Base-by-base conservation (phyloP, 2,329 filamentous ascomycete genomes). In the Grosmannia clavigera region DNA sequence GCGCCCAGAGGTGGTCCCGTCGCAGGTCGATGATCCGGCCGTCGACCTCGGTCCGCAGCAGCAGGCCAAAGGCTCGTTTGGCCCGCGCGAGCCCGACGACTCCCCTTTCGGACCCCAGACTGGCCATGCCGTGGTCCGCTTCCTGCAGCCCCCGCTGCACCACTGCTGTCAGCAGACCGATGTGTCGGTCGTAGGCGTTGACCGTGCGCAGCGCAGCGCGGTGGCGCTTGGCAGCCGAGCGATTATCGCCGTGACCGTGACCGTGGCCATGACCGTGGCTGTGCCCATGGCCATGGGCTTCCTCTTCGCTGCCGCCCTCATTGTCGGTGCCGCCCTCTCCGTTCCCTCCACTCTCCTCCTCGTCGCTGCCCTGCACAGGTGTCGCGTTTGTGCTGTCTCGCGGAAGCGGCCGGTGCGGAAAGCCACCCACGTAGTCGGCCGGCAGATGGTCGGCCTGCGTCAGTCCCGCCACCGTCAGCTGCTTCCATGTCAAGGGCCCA, bases 61-160 rank as follows among this genome's bases (percentile, higher is more conserved):
- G 77, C 64, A 95, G 73, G 1, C 83, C 86, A 78, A 90, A 92
- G 0, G 88, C 87, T 62, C 88, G 79, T 57, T 82, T 82, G 0
- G 92, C 91, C 50, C 87, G 84, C 2, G 77, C 65, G 61, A 90
- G 85, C 31, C 63, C 61, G 11, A 61, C 27, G 29, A 6, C 84
- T 82, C 77, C 12, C 43, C 43, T 16, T 5, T n/a, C 27, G 31
- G n/a, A 10, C 25, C 19, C 14, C 11, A 14, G 7, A n/a, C 9
- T 27, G 27, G 27, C 50, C 29, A 35, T 62, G 16, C 62, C 63
- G 60, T 65, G 63, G 31, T 62, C 61, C n/a, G 51, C 57, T 46
- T 61, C 61, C 33, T 86, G 78, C 50, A 96, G 78, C 67, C 86
- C 89, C 43, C 81, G 81, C 70, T 94, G 86, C 66, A 94, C 73